These are phyloP conservation scores for Leishmania tropica DNA, from an alignment of 208 protist genomes.

Conservation along the genomic window DNA sequence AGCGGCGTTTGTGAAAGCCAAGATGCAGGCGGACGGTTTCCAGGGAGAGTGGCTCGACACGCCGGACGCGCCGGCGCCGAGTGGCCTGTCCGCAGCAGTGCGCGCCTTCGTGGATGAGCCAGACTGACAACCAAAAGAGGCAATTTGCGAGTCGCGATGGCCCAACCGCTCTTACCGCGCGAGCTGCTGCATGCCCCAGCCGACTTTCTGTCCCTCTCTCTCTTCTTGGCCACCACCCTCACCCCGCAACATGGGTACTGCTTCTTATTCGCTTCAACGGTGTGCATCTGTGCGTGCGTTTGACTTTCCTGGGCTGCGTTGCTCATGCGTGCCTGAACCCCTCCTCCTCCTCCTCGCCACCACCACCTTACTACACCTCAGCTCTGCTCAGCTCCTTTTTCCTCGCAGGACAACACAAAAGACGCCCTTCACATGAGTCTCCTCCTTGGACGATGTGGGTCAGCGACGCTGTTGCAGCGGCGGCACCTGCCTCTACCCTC, in stretches of 20 bases:
- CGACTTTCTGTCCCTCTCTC: neutral
- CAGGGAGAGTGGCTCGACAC: constrained; percentile 65
- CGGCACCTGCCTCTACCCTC: neutral
- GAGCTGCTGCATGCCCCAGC: neutral
- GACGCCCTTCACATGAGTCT: neutral
- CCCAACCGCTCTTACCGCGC: neutral
- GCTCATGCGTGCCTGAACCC: neutral
- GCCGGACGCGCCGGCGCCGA: constrained; percentile 52
- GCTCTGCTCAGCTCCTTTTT: neutral
- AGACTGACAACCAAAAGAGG: constrained; percentile 18
- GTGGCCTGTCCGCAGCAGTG: constrained; percentile 24
- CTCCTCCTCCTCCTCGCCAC: no score
- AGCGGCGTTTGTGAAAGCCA: constrained; percentile 41
- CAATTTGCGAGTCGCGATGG: neutral
- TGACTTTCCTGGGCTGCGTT: neutral
- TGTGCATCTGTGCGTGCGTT: neutral
- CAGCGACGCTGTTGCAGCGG: neutral
- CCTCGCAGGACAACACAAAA: neutral
- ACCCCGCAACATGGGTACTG: neutral
- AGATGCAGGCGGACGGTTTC: constrained; percentile 67
- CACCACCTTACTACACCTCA: neutral
- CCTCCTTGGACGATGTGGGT: neutral
- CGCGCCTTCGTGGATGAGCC: constrained; percentile 50
- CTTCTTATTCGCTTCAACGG: neutral
- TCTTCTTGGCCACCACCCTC: neutral